These are phyloP conservation scores for Tillandsia fasciculata DNA, from an alignment of 176 grass and related monocot genomes.

Conservation along the genomic window DNA sequence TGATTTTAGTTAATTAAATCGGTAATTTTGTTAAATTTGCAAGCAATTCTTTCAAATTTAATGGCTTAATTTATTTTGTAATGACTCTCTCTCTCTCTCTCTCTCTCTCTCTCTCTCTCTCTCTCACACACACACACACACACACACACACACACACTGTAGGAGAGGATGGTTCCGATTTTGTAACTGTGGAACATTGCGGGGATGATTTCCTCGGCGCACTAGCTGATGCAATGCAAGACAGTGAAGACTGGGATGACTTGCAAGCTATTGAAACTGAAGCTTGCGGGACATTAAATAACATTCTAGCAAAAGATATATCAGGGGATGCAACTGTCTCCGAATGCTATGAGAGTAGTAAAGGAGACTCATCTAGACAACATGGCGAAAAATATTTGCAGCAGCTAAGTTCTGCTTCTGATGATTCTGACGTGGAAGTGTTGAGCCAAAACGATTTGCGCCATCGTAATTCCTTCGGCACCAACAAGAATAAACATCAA, in stretches of 20 bases:
- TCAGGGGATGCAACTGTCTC: constrained; percentile 5
- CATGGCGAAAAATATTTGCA: background rate
- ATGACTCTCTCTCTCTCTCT: background rate
- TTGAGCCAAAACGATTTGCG: constrained; percentile 9
- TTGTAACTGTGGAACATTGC: constrained; percentile 67
- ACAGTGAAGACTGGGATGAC: constrained; percentile 73
- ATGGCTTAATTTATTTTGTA: too few relatives aligned
- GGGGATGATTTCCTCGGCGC: constrained; percentile 61
- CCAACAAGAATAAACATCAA: constrained; percentile 18
- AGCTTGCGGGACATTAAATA: constrained; percentile 66
- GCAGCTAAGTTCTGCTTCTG: background rate
- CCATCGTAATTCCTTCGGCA: background rate
- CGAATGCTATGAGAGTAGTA: constrained; percentile 10
- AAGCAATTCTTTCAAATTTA: too few relatives aligned
- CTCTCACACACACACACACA: too few relatives aligned
- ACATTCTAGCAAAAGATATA: constrained; percentile 40
- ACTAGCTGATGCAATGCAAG: constrained; percentile 47
- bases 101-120: background rate
- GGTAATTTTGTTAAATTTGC: too few relatives aligned
- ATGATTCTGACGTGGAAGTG: constrained; percentile 50
- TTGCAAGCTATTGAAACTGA: constrained; percentile 67
- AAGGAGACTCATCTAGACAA: background rate
- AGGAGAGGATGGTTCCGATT: constrained; percentile 51
- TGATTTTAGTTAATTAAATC: too few relatives aligned
- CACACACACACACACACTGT: background rate